A percentile compares a stretch with the other conserved stretches of the same genome.
phyloP scores from a whole-genome alignment of 108 stramenopile species.

The Pelagomonas calceolata region DNA sequence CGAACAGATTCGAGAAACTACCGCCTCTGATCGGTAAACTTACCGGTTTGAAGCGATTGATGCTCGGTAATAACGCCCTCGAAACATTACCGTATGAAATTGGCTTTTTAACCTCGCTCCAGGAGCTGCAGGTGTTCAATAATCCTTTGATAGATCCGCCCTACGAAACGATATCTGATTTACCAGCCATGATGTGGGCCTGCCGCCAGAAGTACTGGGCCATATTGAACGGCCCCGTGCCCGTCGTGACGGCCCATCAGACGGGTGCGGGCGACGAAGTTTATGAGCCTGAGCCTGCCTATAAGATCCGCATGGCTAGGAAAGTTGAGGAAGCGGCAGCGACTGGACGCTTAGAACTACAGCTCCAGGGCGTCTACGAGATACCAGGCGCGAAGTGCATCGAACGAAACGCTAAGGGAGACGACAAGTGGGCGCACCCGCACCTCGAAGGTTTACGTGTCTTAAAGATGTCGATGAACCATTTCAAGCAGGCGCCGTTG shows the following conservation, averaged over 20 bases:
- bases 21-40: not conserved
- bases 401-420: not conserved
- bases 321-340: not conserved
- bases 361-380: constrained; percentile 6
- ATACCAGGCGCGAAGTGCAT: constrained; percentile 2
- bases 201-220: constrained; percentile 22
- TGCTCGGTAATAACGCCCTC: constrained; percentile 10
- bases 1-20: constrained; percentile 7
- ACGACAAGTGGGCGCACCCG: not conserved
- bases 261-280: constrained; percentile 1
- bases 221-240: constrained; percentile 3
- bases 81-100: constrained; percentile 2
- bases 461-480: constrained; percentile 9
- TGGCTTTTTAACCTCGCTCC: constrained; percentile 4
- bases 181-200: constrained; percentile 3
- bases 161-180: constrained; percentile 1
- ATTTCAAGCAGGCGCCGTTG: not conserved
- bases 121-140: constrained; percentile 14
- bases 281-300: constrained; percentile 9
- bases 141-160: constrained; percentile 17
- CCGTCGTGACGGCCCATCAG: not conserved
- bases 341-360: constrained; percentile 1
- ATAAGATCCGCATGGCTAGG: not conserved
- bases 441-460: constrained; percentile 1
- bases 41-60: not conserved